A percentile compares a stretch with the other conserved stretches of the same genome.
These are phyloP conservation scores for Benincasa hispida DNA, from an alignment of 306 rosid species.

Conservation along the genomic window DNA sequence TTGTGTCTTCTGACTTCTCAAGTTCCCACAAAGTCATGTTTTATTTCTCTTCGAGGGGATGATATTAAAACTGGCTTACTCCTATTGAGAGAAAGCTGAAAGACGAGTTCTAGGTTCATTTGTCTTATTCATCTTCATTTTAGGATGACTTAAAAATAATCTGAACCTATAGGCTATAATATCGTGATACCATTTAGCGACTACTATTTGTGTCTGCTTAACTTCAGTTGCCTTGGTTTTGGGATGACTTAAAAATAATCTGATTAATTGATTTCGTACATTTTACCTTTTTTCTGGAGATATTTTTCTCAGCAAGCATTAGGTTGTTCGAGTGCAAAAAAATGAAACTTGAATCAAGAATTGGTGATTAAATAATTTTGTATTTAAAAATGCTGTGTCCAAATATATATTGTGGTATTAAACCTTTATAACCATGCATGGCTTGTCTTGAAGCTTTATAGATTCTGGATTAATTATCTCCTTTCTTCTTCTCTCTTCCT, in stretches of 20 bases:
- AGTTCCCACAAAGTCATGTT: neutral
- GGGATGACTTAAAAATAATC: neutral
- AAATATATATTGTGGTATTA: neutral
- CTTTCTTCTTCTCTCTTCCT: neutral
- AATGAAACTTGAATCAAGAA: neutral
- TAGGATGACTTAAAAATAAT: too few species aligned
- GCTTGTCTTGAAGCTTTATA: neutral
- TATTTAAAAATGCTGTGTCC: neutral
- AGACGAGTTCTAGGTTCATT: neutral
- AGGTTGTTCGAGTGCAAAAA: too few species aligned
- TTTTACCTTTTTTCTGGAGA: neutral
- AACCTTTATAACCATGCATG: neutral
- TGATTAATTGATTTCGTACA: neutral
- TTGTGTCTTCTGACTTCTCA: neutral
- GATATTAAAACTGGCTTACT: neutral
- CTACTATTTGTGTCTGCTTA: neutral
- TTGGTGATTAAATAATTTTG: neutral
- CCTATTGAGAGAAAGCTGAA: neutral
- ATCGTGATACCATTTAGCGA: neutral
- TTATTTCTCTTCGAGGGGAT: neutral
- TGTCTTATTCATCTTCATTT: neutral
- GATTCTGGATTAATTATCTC: neutral
- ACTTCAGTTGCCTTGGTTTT: neutral
- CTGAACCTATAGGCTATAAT: neutral
- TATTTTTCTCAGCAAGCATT: too few species aligned